Evolutionary conservation across 805 yeast species (phyloP).

Genomic region (Cyberlindnera americana): DNA sequence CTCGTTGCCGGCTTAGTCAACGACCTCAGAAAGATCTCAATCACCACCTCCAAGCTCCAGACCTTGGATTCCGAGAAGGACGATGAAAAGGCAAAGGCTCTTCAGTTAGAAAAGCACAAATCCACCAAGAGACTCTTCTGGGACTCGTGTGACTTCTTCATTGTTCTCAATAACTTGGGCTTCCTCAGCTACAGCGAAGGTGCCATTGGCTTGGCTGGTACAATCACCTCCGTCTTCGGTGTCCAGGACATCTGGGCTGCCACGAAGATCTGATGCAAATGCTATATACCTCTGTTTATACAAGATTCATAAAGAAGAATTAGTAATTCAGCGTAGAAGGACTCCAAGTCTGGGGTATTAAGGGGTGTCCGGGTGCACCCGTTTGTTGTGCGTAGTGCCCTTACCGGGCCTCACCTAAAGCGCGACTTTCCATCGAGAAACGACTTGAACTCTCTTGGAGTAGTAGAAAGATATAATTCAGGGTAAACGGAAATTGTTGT

Average conservation of each 20-base stretch:
- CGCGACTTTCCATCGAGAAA: too few species aligned
- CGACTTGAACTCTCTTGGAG: too few species aligned
- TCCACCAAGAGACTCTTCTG: conserved; percentile 65
- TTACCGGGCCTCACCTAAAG: too few species aligned
- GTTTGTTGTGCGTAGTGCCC: too few species aligned
- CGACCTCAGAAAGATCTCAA: conserved; percentile 52
- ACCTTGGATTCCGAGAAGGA: conserved; percentile 34
- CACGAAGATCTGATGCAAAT: conserved; percentile 28
- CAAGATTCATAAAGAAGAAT: too few species aligned
- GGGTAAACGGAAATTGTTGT: too few species aligned
- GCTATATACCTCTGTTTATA: too few species aligned
- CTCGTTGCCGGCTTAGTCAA: conserved; percentile 59
- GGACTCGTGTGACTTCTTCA: conserved; percentile 71
- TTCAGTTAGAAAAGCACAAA: conserved; percentile 41
- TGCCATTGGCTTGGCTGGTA: conserved; percentile 78
- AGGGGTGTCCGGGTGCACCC: too few species aligned
- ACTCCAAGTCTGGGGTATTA: too few species aligned
- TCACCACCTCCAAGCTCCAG: conserved; percentile 30
- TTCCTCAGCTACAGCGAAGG: conserved; percentile 69
- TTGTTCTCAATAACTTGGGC: conserved; percentile 68
- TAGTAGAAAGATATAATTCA: too few species aligned
- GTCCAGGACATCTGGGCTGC: conserved; percentile 66
- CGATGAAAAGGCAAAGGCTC: conserved; percentile 35
- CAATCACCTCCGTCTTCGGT: conserved; percentile 76
- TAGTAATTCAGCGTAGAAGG: too few species aligned